phyloP scores from a whole-genome alignment of 371 early-diverging fungal species.

The Capniomyces stellatus region DNA sequence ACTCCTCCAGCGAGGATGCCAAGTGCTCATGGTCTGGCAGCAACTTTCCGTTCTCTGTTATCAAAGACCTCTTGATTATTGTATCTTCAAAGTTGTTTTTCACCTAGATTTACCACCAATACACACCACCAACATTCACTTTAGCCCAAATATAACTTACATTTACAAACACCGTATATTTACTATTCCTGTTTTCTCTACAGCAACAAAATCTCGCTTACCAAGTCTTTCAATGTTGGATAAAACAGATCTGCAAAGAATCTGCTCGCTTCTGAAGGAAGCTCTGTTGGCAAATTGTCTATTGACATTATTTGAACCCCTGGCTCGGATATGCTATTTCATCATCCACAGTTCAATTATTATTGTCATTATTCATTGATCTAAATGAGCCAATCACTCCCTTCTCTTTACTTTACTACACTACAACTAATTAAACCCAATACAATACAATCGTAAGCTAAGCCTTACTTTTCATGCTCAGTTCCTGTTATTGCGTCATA shows the following conservation, averaged over 20 bases:
- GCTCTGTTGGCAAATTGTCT: constrained; percentile 89
- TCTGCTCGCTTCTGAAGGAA: constrained; percentile 82
- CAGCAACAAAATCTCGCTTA: too few species aligned
- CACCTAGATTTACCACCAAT: constrained; percentile 5
- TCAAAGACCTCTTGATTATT: constrained; percentile 55
- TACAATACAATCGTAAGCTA: constrained; percentile 7
- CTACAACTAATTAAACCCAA: too few species aligned
- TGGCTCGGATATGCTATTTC: constrained; percentile 33
- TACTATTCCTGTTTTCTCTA: too few species aligned
- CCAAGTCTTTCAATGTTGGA: constrained; percentile 65
- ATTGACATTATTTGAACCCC: constrained; percentile 92
- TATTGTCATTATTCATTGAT: too few species aligned
- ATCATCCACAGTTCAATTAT: neutral
- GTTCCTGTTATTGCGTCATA: constrained; percentile 56
- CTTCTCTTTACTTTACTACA: too few species aligned
- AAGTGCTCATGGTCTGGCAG: constrained; percentile 32
- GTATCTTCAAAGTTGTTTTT: constrained; percentile 40
- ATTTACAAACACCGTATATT: too few species aligned
- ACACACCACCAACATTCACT: neutral
- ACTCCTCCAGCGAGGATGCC: constrained; percentile 16
- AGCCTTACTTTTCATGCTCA: constrained; percentile 49
- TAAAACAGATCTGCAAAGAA: constrained; percentile 74
- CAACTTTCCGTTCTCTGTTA: constrained; percentile 53
- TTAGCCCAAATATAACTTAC: neutral
- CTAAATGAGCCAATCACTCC: too few species aligned